Base-by-base conservation (phyloP, 768 basidiomycete genomes). In the Terana coerulea region DNA sequence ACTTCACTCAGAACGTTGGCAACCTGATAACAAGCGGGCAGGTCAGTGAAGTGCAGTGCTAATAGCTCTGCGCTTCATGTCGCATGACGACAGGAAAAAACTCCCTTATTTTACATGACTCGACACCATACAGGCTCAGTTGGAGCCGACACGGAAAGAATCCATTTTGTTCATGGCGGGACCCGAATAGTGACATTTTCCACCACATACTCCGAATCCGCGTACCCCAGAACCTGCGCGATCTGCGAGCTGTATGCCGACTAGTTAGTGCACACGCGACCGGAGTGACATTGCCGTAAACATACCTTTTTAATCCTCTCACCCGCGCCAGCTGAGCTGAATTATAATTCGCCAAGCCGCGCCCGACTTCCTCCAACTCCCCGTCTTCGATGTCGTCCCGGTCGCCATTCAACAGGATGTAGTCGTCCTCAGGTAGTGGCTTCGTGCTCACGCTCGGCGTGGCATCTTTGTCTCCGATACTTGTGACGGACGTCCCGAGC, bases 121-220 rank as follows among this genome's bases (percentile, higher is more conserved):
- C n/a, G n/a, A n/a, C n/a, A n/a, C n/a, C n/a, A n/a, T n/a, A n/a
- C n/a, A n/a, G n/a, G n/a, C n/a, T n/a, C n/a, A n/a, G n/a, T n/a
- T n/a, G n/a, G n/a, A n/a, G n/a, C n/a, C n/a, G n/a, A n/a, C n/a
- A n/a, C n/a, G n/a, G n/a, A n/a, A n/a, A n/a, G n/a, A n/a, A n/a
- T n/a, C 19, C n/a, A 3, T 15, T 19, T 37, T 6, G 5, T 37
- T 22, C 37, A 76, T 33, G 81, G 78, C 10, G 77, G 74, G 35
- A 81, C 64, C 47, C 86, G 77, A 47, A 95, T 87, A 2, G 90
- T 92, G 61, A 97, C 85, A 62, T 94, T 91, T 64, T 98, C 97
- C 5, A 95, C 95, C 42, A 98, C 94, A 70, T 98, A 90, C 66
- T 98, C 97, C 24, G 91, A 89, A 64, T 99, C 97, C 12, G 89